These are phyloP conservation scores for Colletotrichum siamense DNA, from an alignment of 2,329 filamentous ascomycete genomes.

Conservation along the genomic window DNA sequence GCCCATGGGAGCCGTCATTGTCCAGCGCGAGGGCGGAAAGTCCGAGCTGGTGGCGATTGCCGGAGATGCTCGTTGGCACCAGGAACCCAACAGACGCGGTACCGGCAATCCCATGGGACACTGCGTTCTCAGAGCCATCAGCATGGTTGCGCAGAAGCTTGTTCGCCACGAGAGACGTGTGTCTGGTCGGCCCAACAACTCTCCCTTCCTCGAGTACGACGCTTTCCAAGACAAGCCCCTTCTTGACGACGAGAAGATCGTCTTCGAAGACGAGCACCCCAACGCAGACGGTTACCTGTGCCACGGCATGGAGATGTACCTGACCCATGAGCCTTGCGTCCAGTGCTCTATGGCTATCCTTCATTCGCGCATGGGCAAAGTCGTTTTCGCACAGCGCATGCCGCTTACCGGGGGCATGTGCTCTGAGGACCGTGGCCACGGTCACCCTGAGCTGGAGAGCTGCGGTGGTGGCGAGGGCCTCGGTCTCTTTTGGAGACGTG, in stretches of 20 bases:
- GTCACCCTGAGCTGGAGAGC: slow-evolving; percentile 39
- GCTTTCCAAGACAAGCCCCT: slow-evolving; percentile 74
- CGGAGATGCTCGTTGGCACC: slow-evolving; percentile 76
- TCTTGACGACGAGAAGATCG: slow-evolving; percentile 67
- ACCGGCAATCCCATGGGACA: slow-evolving; percentile 80
- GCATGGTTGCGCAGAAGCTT: slow-evolving; percentile 77
- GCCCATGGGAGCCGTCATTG: slow-evolving; percentile 75
- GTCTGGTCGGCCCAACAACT: slow-evolving; percentile 36
- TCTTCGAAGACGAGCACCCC: slow-evolving; percentile 69
- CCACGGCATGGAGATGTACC: slow-evolving; percentile 90
- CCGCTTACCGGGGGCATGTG: slow-evolving; percentile 81
- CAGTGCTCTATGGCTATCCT: slow-evolving; percentile 98
- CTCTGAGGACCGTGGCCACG: slow-evolving; percentile 70
- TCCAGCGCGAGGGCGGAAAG: slow-evolving; percentile 64
- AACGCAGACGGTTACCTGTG: slow-evolving; percentile 87
- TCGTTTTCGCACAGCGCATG: slow-evolving; percentile 83
- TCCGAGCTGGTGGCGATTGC: slow-evolving; percentile 73
- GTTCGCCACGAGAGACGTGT: slow-evolving; percentile 59
- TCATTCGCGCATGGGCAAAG: slow-evolving; percentile 88
- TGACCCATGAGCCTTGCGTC: slow-evolving; percentile 94
- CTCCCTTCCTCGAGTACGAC: slow-evolving; percentile 57
- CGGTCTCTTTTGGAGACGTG: slow-evolving; percentile 73
- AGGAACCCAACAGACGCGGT: slow-evolving; percentile 50
- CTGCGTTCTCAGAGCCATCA: slow-evolving; percentile 78
- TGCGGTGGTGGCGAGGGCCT: slow-evolving; percentile 63